Percentiles rank a stretch among this genome's conserved stretches.
Conservation (phyloP, 495 filamentous ascomycete genomes). For the Lindgomyces ingoldianus region DNA sequence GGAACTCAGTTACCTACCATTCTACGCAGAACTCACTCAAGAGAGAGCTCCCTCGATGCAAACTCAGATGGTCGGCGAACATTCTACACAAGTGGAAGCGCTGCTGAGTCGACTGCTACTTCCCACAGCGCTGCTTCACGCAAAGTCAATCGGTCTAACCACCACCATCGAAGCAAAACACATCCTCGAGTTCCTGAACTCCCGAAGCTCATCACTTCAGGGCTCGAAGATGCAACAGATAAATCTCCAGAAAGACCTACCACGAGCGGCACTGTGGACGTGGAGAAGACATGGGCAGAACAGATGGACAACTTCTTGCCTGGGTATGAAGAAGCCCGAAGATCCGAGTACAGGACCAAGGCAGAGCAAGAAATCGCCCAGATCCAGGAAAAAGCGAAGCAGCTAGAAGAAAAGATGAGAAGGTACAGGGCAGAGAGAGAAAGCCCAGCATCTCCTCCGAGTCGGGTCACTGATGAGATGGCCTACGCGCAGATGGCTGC, state of each 20-base stretch:
- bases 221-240: background rate
- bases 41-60: constrained; percentile 26
- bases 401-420: constrained; percentile 13
- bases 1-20: background rate
- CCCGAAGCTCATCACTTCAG: background rate
- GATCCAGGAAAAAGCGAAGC: constrained; percentile 26
- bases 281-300: constrained; percentile 26
- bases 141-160: constrained; percentile 7
- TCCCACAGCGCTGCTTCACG: constrained; percentile 23
- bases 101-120: constrained; percentile 20
- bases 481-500: constrained; percentile 28
- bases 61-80: constrained; percentile 27
- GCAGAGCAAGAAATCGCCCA: constrained; percentile 21
- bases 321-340: constrained; percentile 1
- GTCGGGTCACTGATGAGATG: constrained; percentile 26
- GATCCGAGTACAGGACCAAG: constrained; percentile 6
- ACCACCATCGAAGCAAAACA: constrained; percentile 13
- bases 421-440: constrained; percentile 8
- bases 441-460: background rate
- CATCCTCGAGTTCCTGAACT: constrained; percentile 17
- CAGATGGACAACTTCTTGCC: constrained; percentile 22
- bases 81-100: constrained; percentile 28
- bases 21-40: constrained; percentile 7
- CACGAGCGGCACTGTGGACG: constrained; percentile 21
- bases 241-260: constrained; percentile 19